Evolutionary conservation across 1,139 yeast genomes (phyloP).

Genomic region (Geotrichum aggregatum): DNA sequence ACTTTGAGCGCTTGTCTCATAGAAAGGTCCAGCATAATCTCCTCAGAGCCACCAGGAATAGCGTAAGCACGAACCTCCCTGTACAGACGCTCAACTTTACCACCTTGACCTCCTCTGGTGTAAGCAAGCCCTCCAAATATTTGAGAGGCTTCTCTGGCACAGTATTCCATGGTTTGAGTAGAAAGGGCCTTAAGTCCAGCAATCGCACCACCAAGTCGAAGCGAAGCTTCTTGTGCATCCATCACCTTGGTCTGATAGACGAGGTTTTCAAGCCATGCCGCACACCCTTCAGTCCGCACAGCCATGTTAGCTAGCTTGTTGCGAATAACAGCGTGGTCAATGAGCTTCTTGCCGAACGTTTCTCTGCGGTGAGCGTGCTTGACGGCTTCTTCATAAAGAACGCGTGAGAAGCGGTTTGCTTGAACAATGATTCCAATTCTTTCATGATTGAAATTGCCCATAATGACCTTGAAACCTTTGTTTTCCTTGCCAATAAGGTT

Average conservation of each 20-base stretch:
- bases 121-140: slow-evolving; percentile 45
- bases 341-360: slow-evolving; percentile 43
- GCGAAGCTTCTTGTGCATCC: slow-evolving; percentile 41
- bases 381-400: slow-evolving; percentile 43
- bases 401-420: slow-evolving; percentile 42
- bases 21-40: slow-evolving; percentile 44
- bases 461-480: slow-evolving; percentile 45
- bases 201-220: slow-evolving; percentile 44
- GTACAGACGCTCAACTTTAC: slow-evolving; percentile 43
- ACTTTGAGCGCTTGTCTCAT: slow-evolving; percentile 43
- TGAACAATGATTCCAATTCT: slow-evolving; percentile 43
- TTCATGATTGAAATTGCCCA: slow-evolving; percentile 47
- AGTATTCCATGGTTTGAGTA: slow-evolving; percentile 43
- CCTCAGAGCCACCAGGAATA: slow-evolving; percentile 47
- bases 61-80: slow-evolving; percentile 46
- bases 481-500: slow-evolving; percentile 44
- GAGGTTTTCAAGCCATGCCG: slow-evolving; percentile 40
- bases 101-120: slow-evolving; percentile 45
- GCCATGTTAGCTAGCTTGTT: slow-evolving; percentile 46
- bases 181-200: slow-evolving; percentile 44
- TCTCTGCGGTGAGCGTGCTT: slow-evolving; percentile 44
- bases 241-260: slow-evolving; percentile 39
- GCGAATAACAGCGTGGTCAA: slow-evolving; percentile 45
- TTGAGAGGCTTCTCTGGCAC: slow-evolving; percentile 46
- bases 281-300: slow-evolving; percentile 41